phyloP scores from a whole-genome alignment of 2,329 filamentous ascomycete genomes.

The Atkinsonella texensis region DNA sequence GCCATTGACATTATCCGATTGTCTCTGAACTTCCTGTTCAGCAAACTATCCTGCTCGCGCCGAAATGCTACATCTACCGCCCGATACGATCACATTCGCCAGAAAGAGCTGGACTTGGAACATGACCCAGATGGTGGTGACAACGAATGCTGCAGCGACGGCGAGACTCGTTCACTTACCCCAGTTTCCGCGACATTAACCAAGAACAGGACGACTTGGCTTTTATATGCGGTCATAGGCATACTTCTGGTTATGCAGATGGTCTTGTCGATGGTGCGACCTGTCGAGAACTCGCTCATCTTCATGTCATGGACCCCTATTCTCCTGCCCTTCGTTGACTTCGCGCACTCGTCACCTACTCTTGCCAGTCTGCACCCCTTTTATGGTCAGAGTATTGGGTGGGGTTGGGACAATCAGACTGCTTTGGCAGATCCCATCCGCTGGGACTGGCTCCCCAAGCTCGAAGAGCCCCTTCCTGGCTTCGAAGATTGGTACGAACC shows the following conservation, averaged over 20 bases:
- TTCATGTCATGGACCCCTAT: conserved; percentile 24
- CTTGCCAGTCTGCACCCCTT: conserved; percentile 14
- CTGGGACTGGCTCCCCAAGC: conserved; percentile 14
- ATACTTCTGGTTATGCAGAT: conserved; percentile 15
- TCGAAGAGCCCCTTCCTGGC: conserved; percentile 8
- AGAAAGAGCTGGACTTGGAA: conserved; percentile 9
- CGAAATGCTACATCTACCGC: not conserved
- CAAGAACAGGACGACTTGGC: conserved; percentile 1
- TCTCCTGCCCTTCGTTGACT: conserved; percentile 22
- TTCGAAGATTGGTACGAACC: conserved; percentile 17
- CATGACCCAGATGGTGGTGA: conserved; percentile 5
- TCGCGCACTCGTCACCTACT: conserved; percentile 18
- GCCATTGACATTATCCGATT: conserved; percentile 11
- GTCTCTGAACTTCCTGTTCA: conserved; percentile 8
- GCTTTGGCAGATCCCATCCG: conserved; percentile 14
- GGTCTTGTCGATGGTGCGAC: conserved; percentile 15
- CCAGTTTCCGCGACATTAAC: not conserved
- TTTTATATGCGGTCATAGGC: conserved; percentile 13
- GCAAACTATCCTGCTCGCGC: conserved; percentile 7
- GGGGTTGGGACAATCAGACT: conserved; percentile 15
- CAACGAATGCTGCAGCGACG: conserved; percentile 5
- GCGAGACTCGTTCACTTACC: not conserved
- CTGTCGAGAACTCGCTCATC: conserved; percentile 19
- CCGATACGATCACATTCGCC: conserved; percentile 8
- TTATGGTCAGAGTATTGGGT: conserved; percentile 16